Base-by-base conservation (phyloP, 2,329 filamentous ascomycete species). In the Lachnellula arida region DNA sequence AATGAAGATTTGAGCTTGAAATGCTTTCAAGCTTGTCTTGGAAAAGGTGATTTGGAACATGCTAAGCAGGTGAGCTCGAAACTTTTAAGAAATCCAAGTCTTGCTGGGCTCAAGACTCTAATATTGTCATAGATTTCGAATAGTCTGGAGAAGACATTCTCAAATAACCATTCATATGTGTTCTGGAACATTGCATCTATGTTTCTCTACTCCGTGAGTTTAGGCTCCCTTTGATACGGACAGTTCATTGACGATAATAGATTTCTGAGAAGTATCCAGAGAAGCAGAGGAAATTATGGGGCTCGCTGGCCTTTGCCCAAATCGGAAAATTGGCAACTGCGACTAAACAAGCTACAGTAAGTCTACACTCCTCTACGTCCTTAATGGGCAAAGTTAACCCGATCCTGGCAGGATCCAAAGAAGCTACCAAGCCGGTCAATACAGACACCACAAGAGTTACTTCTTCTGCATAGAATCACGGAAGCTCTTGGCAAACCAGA, bases 181-280 rank as follows among this genome's bases (percentile, higher is more conserved):
- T 70, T 70, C 49, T 71, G 68, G 68, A 69, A 67, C 25, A 65
- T 71, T 17, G 61, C 68, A 14, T 61, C 63, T 5, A 64, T 66
- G 54, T 68, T 67, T 53, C 50, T 69, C 23, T 67, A 61, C 53
- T 66, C 68, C n/a, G 68, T 69, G 59, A 63, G 62, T 59, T 32
- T 35, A 37, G 28, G 4, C 11, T 14, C 5, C 17, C 7, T 34
- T n/a, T 40, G 14, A 9, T 22, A 37, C 8, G 34, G 23, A 52
- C 42, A 23, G 25, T n/a, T 49, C 43, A 37, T 56, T 66, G 52
- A 65, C n/a, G 17, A 25, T 14, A 49, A 15, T 48, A 68, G 66
- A 60, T 58, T 39, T 64, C 63, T 11, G 44, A 46, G 51, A 59
- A 60, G 28, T 65, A 61, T 53, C 63, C 66, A 22, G 61, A 65